Evolutionary conservation across 257 asterid genomes (phyloP).

Genomic region (Phtheirospermum japonicum): DNA sequence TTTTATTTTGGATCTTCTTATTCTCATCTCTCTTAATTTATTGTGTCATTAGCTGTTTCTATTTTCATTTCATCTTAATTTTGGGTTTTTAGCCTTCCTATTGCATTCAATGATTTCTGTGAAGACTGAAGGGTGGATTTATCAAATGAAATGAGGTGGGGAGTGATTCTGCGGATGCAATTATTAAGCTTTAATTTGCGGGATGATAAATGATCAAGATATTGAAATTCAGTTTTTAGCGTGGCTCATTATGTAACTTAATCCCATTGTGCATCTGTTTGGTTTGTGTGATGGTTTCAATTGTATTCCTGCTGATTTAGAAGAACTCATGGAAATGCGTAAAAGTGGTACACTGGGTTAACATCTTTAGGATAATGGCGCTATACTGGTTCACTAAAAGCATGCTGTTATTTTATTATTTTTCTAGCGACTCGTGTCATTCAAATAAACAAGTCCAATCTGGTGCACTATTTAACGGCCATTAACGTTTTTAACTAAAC

Average conservation of each 20-base stretch:
- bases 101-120: background rate
- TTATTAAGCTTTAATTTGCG: constrained; percentile 22
- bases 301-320: constrained; percentile 12
- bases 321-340: constrained; percentile 4
- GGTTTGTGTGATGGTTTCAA: background rate
- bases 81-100: constrained; percentile 14
- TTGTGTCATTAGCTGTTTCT: constrained; percentile 25
- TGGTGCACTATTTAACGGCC: constrained; percentile 7
- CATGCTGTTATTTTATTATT: background rate
- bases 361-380: constrained; percentile 12
- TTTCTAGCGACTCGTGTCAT: background rate
- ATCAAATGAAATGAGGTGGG: constrained; percentile 4
- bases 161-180: constrained; percentile 10
- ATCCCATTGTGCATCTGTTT: background rate
- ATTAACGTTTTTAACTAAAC: constrained; percentile 6
- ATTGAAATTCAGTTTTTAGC: constrained; percentile 14
- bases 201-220: constrained; percentile 27
- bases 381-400: background rate
- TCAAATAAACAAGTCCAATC: background rate
- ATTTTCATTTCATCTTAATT: background rate
- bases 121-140: background rate
- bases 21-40: constrained; percentile 16
- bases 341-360: background rate
- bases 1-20: constrained; percentile 21
- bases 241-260: background rate